Base-by-base conservation (phyloP, 2,329 filamentous ascomycete species). In the Hortaea sp. region DNA sequence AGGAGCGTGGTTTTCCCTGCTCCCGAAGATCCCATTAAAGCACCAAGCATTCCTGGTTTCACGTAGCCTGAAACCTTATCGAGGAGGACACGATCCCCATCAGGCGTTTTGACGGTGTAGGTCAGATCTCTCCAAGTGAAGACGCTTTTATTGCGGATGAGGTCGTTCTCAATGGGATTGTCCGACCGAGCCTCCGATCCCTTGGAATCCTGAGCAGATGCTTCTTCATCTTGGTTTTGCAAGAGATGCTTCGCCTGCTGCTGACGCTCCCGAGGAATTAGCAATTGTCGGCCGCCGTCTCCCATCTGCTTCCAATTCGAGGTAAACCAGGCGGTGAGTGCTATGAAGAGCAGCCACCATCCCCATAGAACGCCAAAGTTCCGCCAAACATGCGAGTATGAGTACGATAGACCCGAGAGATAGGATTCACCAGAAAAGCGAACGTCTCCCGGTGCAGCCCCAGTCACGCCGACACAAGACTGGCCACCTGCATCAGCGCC, bases 121-220 rank as follows among this genome's bases (percentile, higher is more conserved):
- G 82, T 86, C 49, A 95, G 79, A 53, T 85, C 74, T 62, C 90
- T 85, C 84, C 88, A 95, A 0, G 88, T 94, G 47, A 94, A 85
- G 0, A 84, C 70, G 0, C 78, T 81, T 0, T 76, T 82, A 60
- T 85, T 84, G 28, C 74, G 74, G 29, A 81, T 64, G 1, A 84
- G 68, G 29, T 69, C 60, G 9, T 35, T 12, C n/a, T 35, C 2
- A 61, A 62, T 35, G 42, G 20, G 48, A 45, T n/a, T 55, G 45
- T 39, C 47, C 48, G 2, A 49, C 58, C 11, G 68, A 58, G 46
- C 72, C 69, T 32, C 70, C 64, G 27, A 72, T 73, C 58, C 83
- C 80, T 4, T 81, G 34, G 49, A 69, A 58, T 9, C 49, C 55
- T 10, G 9, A 12, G 9, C 9, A 12, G 2, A 10, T 9, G 32